These are phyloP conservation scores for Stipa capillata DNA, from an alignment of 176 grass and related monocot species.

Conservation along the genomic window DNA sequence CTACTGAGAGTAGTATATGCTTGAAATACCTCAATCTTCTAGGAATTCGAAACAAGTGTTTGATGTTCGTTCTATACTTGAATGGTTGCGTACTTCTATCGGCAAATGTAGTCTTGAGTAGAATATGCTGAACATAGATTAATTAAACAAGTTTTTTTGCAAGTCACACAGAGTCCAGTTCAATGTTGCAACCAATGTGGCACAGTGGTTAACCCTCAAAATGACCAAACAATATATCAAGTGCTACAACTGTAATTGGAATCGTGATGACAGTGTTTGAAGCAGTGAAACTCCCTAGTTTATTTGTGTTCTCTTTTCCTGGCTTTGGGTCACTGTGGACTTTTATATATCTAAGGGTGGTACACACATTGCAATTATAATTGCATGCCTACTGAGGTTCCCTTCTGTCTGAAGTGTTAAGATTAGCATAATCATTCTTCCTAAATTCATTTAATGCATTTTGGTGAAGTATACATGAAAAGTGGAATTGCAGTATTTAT, in stretches of 20 bases:
- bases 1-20: not conserved
- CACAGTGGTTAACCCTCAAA: not conserved
- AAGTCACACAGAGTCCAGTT: not conserved
- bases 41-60: not conserved
- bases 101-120: not conserved
- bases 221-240: not conserved
- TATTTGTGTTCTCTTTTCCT: not conserved
- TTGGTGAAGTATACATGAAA: not conserved
- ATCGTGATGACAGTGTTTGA: not conserved
- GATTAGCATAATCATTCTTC: not conserved
- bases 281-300: not conserved
- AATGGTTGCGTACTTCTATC: not conserved
- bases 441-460: not conserved
- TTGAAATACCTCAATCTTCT: not conserved
- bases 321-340: not conserved
- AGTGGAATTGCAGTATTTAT: not conserved
- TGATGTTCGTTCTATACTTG: not conserved
- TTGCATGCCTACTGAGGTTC: not conserved
- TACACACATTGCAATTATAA: not conserved
- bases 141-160: not conserved
- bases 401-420: not conserved
- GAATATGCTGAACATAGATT: not conserved
- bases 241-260: not conserved
- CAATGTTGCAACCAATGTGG: not conserved
- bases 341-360: not conserved